Evolutionary conservation across 208 protist species (phyloP).

Genomic region (Naegleria lovaniensis): DNA sequence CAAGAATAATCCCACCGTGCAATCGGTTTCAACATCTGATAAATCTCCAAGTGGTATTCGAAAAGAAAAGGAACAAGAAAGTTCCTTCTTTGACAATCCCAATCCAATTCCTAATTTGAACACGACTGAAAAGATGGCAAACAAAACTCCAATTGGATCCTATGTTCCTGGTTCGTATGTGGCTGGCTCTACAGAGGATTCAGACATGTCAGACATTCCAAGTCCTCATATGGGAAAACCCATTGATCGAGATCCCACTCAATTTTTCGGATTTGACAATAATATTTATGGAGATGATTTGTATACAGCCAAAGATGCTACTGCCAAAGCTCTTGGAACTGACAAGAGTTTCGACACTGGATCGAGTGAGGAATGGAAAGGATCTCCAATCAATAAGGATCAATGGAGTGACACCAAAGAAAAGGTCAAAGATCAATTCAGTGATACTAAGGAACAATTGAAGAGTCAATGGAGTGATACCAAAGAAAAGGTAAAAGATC

Average conservation of each 20-base stretch:
- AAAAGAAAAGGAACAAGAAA: background rate
- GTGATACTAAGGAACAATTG: background rate
- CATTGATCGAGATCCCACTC: too few species aligned
- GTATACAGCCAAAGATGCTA: background rate
- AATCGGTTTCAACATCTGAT: background rate
- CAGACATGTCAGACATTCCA: too few species aligned
- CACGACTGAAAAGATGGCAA: background rate
- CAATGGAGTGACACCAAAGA: too few species aligned
- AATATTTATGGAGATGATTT: background rate
- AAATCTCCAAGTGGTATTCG: background rate
- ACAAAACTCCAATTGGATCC: background rate
- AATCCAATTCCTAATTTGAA: background rate
- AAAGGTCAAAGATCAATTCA: background rate
- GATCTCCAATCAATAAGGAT: too few species aligned
- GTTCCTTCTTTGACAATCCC: background rate
- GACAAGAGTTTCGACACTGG: too few species aligned
- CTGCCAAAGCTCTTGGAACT: background rate
- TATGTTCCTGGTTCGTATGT: background rate
- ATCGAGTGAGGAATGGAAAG: too few species aligned
- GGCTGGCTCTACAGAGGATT: too few species aligned
- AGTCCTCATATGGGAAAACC: too few species aligned
- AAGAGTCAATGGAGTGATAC: background rate
- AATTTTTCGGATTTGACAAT: too few species aligned
- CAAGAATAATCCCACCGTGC: too few species aligned
- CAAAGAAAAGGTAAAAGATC: background rate